A percentile compares a stretch with the other conserved stretches of the same genome.
These are phyloP conservation scores for Ogataea degrootiae DNA, from an alignment of 805 yeast genomes.

Conservation along the genomic window DNA sequence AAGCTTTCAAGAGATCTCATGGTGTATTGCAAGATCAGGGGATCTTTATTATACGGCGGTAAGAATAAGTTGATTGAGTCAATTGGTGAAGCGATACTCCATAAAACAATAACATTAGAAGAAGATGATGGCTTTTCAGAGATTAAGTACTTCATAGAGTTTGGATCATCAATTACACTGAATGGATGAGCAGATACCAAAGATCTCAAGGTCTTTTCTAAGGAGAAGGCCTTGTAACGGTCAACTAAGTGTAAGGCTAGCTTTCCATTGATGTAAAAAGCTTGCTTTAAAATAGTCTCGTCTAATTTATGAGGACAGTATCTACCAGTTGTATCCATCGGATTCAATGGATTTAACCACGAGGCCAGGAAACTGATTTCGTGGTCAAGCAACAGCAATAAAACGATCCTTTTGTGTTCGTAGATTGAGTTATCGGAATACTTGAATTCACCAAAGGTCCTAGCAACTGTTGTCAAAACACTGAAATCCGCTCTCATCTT, in stretches of 20 bases:
- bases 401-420: constrained; percentile 48
- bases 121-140: constrained; percentile 15
- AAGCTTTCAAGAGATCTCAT: constrained; percentile 86
- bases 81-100: constrained; percentile 77
- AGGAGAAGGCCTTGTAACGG: constrained; percentile 43
- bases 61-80: constrained; percentile 79
- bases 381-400: constrained; percentile 63
- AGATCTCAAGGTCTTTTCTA: constrained; percentile 35
- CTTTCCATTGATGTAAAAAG: constrained; percentile 64
- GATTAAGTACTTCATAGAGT: constrained; percentile 53
- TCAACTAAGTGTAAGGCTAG: constrained; percentile 68
- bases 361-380: constrained; percentile 69
- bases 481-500: constrained; percentile 66
- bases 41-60: constrained; percentile 64
- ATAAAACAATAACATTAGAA: constrained; percentile 37
- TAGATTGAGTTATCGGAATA: constrained; percentile 21
- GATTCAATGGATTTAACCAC: constrained; percentile 68
- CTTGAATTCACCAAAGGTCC: constrained; percentile 23
- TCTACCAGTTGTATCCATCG: constrained; percentile 36
- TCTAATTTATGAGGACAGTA: constrained; percentile 31
- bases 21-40: constrained; percentile 75
- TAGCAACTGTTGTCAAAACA: constrained; percentile 50
- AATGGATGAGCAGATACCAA: constrained; percentile 56
- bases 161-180: constrained; percentile 49
- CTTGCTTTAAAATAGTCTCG: constrained; percentile 43